phyloP scores from a whole-genome alignment of 2,329 filamentous ascomycete species.

The Catunica adiposa region DNA sequence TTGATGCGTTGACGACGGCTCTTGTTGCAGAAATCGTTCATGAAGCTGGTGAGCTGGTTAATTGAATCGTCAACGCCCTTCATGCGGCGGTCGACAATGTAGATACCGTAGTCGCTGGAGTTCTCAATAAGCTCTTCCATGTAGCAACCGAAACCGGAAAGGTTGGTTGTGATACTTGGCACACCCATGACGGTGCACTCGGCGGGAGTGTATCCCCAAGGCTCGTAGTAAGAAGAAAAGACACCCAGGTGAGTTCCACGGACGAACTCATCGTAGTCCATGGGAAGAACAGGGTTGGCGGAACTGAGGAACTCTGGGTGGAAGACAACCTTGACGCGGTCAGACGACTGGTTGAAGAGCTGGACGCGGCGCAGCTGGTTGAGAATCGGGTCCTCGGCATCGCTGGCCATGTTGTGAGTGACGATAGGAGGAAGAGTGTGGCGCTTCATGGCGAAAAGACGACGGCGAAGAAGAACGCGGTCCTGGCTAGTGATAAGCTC shows the following conservation, averaged over 20 bases:
- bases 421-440: conserved; percentile 82
- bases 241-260: conserved; percentile 90
- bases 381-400: conserved; percentile 79
- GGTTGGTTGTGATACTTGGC: conserved; percentile 91
- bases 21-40: conserved; percentile 90
- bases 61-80: conserved; percentile 97
- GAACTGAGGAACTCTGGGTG: conserved; percentile 96
- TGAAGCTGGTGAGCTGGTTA: conserved; percentile 67
- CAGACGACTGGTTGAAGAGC: conserved; percentile 87
- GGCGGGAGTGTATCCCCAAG: conserved; percentile 95
- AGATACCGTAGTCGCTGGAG: conserved; percentile 94
- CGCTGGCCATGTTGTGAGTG: conserved; percentile 97
- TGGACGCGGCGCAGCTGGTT: conserved; percentile 93
- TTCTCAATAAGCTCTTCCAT: conserved; percentile 99
- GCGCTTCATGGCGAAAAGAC: conserved; percentile 93
- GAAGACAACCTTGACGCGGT: conserved; percentile 95
- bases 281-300: conserved; percentile 79
- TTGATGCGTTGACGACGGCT: conserved; percentile 95
- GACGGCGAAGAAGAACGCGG: conserved; percentile 75
- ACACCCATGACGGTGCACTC: conserved; percentile 99
- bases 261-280: conserved; percentile 98
- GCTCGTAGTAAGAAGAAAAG: conserved; percentile 96
- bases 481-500: conserved; percentile 85
- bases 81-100: conserved; percentile 88
- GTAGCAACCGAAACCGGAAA: conserved; percentile 96